phyloP scores from a whole-genome alignment of 176 grass and related monocot species.

The Metroxylon sagu region DNA sequence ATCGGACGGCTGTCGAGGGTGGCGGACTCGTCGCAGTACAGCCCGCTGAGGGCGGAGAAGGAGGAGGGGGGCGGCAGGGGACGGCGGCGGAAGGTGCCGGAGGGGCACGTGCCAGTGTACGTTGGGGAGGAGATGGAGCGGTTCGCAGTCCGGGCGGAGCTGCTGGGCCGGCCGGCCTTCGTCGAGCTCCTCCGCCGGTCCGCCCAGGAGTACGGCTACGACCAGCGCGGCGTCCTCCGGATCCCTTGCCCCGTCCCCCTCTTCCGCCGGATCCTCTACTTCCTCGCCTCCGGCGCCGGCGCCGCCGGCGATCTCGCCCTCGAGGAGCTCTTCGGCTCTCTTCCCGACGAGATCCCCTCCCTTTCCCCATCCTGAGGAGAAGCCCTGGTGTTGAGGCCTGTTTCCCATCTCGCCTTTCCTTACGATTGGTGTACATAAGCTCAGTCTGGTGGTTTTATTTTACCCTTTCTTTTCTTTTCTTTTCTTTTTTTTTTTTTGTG shows the following conservation, averaged over 20 bases:
- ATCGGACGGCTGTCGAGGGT: constrained; percentile 3
- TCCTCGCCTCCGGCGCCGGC: background rate
- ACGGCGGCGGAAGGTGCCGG: background rate
- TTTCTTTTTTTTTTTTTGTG: no score
- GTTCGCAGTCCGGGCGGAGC: constrained; percentile 6
- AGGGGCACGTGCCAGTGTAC: constrained; percentile 5
- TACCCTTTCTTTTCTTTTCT: no score
- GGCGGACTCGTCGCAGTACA: background rate
- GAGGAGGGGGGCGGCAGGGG: background rate
- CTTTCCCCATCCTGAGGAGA: no score
- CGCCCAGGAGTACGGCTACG: constrained; percentile 8
- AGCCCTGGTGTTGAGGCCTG: no score
- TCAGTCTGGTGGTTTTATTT: no score
- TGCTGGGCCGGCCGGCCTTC: constrained; percentile 5
- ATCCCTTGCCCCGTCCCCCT: constrained; percentile 3
- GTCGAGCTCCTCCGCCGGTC: constrained; percentile 7
- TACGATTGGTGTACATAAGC: no score
- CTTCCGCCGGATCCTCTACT: constrained; percentile 1
- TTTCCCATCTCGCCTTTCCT: no score
- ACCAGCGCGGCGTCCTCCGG: constrained; percentile 11
- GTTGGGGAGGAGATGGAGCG: constrained; percentile 14
- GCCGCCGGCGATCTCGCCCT: background rate
- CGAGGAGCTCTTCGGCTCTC: background rate
- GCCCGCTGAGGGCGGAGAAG: background rate
- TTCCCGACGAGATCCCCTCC: background rate